Percentiles rank a stretch among this genome's conserved stretches.
Evolutionary conservation across 2,329 filamentous ascomycete genomes (phyloP).

Genomic region (Nemania diffusa): DNA sequence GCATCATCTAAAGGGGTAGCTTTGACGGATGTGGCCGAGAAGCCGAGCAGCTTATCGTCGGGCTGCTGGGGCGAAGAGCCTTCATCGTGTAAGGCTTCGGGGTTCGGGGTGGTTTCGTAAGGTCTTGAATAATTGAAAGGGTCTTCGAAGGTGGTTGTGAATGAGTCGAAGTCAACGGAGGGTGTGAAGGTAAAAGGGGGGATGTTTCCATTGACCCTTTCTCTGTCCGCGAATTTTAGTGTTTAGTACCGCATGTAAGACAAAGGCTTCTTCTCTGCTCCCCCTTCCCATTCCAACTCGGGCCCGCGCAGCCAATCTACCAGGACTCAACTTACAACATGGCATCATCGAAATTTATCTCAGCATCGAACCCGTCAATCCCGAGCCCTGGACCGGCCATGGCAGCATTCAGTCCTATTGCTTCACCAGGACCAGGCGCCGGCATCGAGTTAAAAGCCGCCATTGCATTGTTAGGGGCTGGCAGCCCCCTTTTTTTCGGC

Average conservation of each 20-base stretch:
- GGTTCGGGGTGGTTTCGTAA: constrained; percentile 57
- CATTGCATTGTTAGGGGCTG: constrained; percentile 61
- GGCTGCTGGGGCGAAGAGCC: constrained; percentile 65
- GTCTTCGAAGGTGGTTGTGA: constrained; percentile 72
- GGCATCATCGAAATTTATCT: constrained; percentile 66
- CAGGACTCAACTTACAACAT: constrained; percentile 59
- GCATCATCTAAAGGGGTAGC: constrained; percentile 72
- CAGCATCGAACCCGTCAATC: constrained; percentile 64
- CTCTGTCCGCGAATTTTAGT: constrained; percentile 48
- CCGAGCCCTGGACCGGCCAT: constrained; percentile 53
- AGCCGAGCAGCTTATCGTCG: constrained; percentile 79
- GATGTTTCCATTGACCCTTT: constrained; percentile 56
- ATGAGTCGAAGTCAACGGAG: constrained; percentile 69
- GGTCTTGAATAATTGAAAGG: constrained; percentile 69
- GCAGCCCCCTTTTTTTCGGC: constrained; percentile 40
- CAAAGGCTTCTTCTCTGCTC: neutral
- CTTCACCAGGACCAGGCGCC: constrained; percentile 58
- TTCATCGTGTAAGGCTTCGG: constrained; percentile 56
- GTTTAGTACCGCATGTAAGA: constrained; percentile 37
- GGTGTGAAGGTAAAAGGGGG: constrained; percentile 64
- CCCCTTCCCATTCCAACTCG: constrained; percentile 9
- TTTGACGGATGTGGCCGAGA: constrained; percentile 71
- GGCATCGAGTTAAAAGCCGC: constrained; percentile 67
- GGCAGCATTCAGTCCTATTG: constrained; percentile 57
- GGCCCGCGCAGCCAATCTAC: neutral